Conservation (phyloP, 768 basidiomycete species). For the Lanmaoa rubissima region DNA sequence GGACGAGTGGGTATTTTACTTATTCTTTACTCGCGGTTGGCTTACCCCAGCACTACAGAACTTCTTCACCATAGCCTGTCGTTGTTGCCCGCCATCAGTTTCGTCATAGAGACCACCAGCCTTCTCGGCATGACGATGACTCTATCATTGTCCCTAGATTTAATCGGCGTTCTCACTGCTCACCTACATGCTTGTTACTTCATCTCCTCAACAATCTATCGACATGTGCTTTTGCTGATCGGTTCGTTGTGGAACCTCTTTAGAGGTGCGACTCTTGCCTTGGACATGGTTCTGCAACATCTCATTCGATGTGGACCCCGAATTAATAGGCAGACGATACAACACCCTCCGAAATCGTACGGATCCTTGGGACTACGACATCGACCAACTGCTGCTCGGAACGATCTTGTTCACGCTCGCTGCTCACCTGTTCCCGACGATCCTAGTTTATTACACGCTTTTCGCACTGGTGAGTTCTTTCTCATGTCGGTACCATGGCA, state of each 20-base stretch:
- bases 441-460: conserved; percentile 79
- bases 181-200: conserved; percentile 74
- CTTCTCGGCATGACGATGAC: conserved; percentile 59
- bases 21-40: background rate
- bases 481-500: background rate
- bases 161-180: conserved; percentile 61
- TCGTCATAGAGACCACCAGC: conserved; percentile 36
- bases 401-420: conserved; percentile 84
- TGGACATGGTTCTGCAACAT: background rate
- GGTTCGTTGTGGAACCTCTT: conserved; percentile 87
- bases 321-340: conserved; percentile 70
- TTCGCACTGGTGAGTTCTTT: conserved; percentile 59
- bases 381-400: conserved; percentile 94
- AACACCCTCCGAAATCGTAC: conserved; percentile 86
- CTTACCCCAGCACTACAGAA: conserved; percentile 9
- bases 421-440: conserved; percentile 81
- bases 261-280: conserved; percentile 52
- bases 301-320: background rate
- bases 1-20: conserved; percentile 60
- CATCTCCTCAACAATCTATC: conserved; percentile 59
- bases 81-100: conserved; percentile 24
- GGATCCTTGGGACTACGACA: conserved; percentile 87
- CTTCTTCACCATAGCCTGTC: conserved; percentile 24
- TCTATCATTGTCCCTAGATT: conserved; percentile 64
- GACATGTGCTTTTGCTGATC: conserved; percentile 52